These are phyloP conservation scores for Penicillium sp. DNA, from an alignment of 2,329 filamentous ascomycete species.

Conservation along the genomic window DNA sequence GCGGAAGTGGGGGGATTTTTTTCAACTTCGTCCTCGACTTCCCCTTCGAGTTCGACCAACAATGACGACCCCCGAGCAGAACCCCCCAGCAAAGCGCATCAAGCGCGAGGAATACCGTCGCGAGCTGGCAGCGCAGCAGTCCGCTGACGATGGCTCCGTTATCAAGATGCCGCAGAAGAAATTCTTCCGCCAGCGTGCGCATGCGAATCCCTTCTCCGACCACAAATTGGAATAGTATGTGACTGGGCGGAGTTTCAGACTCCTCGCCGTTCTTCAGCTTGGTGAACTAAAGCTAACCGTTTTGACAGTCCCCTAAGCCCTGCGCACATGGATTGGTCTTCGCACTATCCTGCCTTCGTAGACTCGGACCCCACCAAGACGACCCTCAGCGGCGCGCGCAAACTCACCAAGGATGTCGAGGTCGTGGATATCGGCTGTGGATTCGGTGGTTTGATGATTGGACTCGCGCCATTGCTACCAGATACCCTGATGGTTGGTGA, in stretches of 20 bases:
- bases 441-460: conserved; percentile 87
- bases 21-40: conserved; percentile 3
- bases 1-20: conserved; percentile 13
- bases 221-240: conserved; percentile 84
- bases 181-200: conserved; percentile 93
- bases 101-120: conserved; percentile 67
- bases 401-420: conserved; percentile 71
- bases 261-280: neutral
- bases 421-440: conserved; percentile 97
- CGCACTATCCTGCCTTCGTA: conserved; percentile 76
- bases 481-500: conserved; percentile 79
- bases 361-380: conserved; percentile 36
- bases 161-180: conserved; percentile 83
- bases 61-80: conserved; percentile 22
- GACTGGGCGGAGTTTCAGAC: neutral
- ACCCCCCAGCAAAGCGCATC: conserved; percentile 58
- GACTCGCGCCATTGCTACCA: conserved; percentile 77
- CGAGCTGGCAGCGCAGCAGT: conserved; percentile 21
- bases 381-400: conserved; percentile 36
- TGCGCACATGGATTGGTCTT: conserved; percentile 85
- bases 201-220: conserved; percentile 97
- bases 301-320: conserved; percentile 72
- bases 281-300: neutral
- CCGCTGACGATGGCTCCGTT: conserved; percentile 28
- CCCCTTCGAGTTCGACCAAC: conserved; percentile 3